A percentile compares a stretch with the other conserved stretches of the same genome.
These are phyloP conservation scores for Dactylellina haptotyla DNA, from an alignment of 2,329 filamentous ascomycete species.

Conservation along the genomic window DNA sequence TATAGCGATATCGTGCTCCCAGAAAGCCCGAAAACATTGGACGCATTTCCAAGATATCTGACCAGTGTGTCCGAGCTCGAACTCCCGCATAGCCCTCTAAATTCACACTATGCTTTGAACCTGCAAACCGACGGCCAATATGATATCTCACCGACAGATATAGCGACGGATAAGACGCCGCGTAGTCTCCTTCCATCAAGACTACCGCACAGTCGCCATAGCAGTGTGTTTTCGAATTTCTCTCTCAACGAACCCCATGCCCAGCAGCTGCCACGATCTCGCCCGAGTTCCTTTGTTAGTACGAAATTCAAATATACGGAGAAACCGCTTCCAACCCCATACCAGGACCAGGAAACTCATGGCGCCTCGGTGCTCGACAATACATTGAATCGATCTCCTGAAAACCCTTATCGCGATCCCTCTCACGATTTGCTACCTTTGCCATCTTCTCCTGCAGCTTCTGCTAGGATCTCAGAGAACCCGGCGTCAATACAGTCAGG, in stretches of 20 bases:
- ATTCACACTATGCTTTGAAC: conserved; percentile 2
- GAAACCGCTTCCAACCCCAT: neutral
- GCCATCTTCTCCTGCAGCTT: no score
- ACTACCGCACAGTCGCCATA: neutral
- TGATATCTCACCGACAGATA: neutral
- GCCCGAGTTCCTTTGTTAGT: neutral
- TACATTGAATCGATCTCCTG: neutral
- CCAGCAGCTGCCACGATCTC: neutral
- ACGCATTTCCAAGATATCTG: neutral
- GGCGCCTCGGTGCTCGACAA: neutral
- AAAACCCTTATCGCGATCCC: neutral
- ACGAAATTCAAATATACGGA: neutral
- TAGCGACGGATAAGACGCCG: neutral
- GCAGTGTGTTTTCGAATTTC: neutral
- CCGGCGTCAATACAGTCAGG: no score
- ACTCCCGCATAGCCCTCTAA: conserved; percentile 17
- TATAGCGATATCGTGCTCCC: conserved; percentile 3
- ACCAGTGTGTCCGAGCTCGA: neutral
- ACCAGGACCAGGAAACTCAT: neutral
- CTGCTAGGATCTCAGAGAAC: no score
- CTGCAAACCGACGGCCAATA: neutral
- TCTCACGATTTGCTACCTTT: no score
- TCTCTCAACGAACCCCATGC: neutral
- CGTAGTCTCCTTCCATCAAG: neutral
- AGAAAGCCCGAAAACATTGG: conserved; percentile 6